Base-by-base conservation (phyloP, 2,329 filamentous ascomycete genomes). In the Aureobasidium zeae region DNA sequence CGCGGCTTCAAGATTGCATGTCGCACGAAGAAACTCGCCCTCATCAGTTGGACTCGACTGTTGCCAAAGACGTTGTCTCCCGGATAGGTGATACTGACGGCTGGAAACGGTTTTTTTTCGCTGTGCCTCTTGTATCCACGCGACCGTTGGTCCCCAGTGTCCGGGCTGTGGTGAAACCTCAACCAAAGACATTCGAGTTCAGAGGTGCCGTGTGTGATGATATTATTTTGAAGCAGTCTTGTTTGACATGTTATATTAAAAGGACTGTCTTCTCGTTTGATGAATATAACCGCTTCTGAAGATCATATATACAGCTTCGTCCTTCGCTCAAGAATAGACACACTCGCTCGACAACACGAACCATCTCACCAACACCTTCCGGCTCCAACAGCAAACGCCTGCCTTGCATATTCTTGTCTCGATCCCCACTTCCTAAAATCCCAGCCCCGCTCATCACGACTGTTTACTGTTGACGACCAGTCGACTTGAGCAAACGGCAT, bases 381-480 rank as follows among this genome's bases (percentile, higher is more conserved):
- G 39, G 22, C 39, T 26, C 37, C 29, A 43, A 34, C 29, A 34
- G 26, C 24, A 20, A 43, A 43, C 39, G 39, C 29, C 30, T 29
- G 26, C n/a, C 29, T 34, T 43, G 39, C 39, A 43, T 43, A 43
- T 34, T 24, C 39, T 11, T 33, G 29, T 33, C 39, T 43, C 20
- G 25, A 21, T 28, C 39, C 39, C 39, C 39, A 43, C 39, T 34
- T 43, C 30, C 9, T n/a, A n/a, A n/a, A n/a, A n/a, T n/a, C n/a
- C 39, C 39, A 43, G 39, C 39, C 39, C 39, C 39, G 39, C 39
- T 17, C 39, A 24, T 30, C 36, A 39, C 22, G 6, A 32, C 39
- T 43, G 39, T 43, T 43, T 43, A 43, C 39, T 43, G 39, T 43
- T 43, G 39, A 33, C 30, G 39, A 41, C 37, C 36, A 28, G 16